phyloP scores from a whole-genome alignment of 768 basidiomycete species.

The Atractiella rhizophila region DNA sequence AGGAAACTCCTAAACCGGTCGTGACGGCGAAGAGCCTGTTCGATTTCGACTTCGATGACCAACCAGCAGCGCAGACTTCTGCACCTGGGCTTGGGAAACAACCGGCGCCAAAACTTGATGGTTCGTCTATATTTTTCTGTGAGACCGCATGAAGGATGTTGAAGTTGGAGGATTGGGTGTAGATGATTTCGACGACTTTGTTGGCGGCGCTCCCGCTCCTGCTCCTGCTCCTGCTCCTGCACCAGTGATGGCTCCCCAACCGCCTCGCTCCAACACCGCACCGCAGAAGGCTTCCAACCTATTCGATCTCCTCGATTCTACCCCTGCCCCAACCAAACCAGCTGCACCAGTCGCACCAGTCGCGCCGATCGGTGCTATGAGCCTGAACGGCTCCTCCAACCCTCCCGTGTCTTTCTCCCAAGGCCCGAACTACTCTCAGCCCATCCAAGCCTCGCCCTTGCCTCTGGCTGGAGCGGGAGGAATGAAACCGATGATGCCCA shows the following conservation, averaged over 20 bases:
- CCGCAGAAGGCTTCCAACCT: constrained; percentile 23
- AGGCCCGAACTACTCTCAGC: too few species aligned
- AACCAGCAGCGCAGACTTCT: constrained; percentile 22
- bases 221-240: constrained; percentile 7
- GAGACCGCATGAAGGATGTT: neutral
- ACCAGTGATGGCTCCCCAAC: constrained; percentile 19
- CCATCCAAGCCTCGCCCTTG: too few species aligned
- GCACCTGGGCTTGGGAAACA: constrained; percentile 17
- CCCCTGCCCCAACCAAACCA: constrained; percentile 5
- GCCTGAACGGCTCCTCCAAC: too few species aligned
- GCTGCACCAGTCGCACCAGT: too few species aligned
- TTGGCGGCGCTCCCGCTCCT: constrained; percentile 14
- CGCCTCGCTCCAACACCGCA: too few species aligned
- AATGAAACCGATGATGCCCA: too few species aligned
- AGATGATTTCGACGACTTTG: constrained; percentile 28
- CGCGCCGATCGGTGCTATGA: too few species aligned
- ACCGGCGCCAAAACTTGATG: constrained; percentile 16
- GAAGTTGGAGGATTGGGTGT: too few species aligned
- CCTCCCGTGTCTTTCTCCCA: too few species aligned
- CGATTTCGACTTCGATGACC: constrained; percentile 46
- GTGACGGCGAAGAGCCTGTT: constrained; percentile 44
- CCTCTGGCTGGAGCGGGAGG: too few species aligned
- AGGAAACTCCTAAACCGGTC: constrained; percentile 21
- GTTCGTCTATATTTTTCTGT: constrained; percentile 6
- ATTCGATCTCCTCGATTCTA: constrained; percentile 14